Evolutionary conservation across 2,329 filamentous ascomycete genomes (phyloP).

Genomic region (Mollisia scopiformis): DNA sequence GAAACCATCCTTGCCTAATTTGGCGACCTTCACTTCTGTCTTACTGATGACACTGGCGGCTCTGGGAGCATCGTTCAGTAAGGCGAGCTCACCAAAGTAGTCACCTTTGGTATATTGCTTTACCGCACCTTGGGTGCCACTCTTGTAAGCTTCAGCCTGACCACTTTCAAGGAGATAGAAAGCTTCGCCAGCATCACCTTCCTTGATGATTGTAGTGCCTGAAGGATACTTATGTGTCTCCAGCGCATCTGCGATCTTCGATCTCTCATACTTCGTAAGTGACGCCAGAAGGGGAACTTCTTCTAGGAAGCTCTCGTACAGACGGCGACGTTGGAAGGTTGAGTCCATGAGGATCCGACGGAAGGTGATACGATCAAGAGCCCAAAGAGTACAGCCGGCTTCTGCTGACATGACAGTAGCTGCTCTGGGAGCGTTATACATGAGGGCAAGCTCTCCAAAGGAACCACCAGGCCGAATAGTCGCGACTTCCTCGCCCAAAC

Average conservation of each 20-base stretch:
- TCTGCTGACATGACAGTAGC: constrained; percentile 90
- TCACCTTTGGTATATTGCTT: constrained; percentile 88
- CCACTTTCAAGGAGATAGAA: constrained; percentile 92
- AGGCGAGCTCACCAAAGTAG: constrained; percentile 93
- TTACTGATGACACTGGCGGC: constrained; percentile 85
- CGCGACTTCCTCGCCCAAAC: constrained; percentile 81
- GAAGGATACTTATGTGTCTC: constrained; percentile 85
- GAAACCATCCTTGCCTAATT: constrained; percentile 91
- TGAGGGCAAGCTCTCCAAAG: constrained; percentile 94
- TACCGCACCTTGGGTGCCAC: constrained; percentile 69
- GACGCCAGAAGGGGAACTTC: constrained; percentile 85
- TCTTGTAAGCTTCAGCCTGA: constrained; percentile 84
- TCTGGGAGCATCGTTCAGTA: constrained; percentile 91
- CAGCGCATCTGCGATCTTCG: constrained; percentile 95
- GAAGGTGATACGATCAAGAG: constrained; percentile 93
- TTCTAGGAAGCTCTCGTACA: constrained; percentile 97
- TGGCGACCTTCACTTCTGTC: constrained; percentile 90
- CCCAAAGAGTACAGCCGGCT: constrained; percentile 82
- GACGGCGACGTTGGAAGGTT: constrained; percentile 90
- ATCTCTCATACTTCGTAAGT: constrained; percentile 89
- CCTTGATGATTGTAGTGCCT: constrained; percentile 82
- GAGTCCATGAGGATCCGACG: constrained; percentile 98
- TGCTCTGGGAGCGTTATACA: constrained; percentile 97
- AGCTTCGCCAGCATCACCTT: constrained; percentile 88
- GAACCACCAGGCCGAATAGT: constrained; percentile 86